These are phyloP conservation scores for Fusarium papillatum DNA, from an alignment of 2,329 filamentous ascomycete genomes.

Conservation along the genomic window DNA sequence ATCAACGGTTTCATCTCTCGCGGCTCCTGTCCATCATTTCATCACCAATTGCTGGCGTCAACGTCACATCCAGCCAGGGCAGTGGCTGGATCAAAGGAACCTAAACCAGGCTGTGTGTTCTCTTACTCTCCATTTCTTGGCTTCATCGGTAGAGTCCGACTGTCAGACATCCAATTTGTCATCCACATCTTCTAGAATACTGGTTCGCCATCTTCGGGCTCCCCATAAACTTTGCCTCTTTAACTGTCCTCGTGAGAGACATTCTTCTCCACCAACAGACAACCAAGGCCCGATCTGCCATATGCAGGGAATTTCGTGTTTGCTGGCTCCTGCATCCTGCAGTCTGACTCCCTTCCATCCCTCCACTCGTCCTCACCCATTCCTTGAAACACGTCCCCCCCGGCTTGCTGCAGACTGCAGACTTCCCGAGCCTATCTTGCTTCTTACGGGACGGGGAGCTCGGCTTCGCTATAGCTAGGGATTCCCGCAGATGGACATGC, in stretches of 20 bases:
- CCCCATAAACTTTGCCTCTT: conserved; percentile 5
- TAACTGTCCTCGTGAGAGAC: conserved; percentile 23
- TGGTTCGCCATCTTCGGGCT: conserved; percentile 7
- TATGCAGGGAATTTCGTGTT: conserved; percentile 22
- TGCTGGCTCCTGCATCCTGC: conserved; percentile 7
- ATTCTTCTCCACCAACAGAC: conserved; percentile 16
- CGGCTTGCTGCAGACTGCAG: conserved; percentile 26
- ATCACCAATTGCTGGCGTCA: conserved; percentile 28
- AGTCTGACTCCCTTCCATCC: conserved; percentile 6
- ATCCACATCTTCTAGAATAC: conserved; percentile 41
- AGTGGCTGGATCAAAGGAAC: background rate
- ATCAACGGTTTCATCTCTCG: conserved; percentile 40
- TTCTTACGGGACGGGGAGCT: conserved; percentile 18
- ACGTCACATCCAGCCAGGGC: background rate
- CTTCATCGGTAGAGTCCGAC: conserved; percentile 18
- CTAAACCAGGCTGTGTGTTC: background rate
- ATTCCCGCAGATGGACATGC: conserved; percentile 22
- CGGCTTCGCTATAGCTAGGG: conserved; percentile 24
- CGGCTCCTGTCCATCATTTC: conserved; percentile 40
- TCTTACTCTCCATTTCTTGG: background rate
- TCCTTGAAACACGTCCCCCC: conserved; percentile 17
- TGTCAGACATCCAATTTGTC: conserved; percentile 30
- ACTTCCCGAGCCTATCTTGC: conserved; percentile 15
- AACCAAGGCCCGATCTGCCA: conserved; percentile 29
- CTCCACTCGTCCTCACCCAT: conserved; percentile 10